Evolutionary conservation across 305 asterid genomes (phyloP), one percentile per base, ranked within the genome.

Genomic region (Solanum hybrid): DNA sequence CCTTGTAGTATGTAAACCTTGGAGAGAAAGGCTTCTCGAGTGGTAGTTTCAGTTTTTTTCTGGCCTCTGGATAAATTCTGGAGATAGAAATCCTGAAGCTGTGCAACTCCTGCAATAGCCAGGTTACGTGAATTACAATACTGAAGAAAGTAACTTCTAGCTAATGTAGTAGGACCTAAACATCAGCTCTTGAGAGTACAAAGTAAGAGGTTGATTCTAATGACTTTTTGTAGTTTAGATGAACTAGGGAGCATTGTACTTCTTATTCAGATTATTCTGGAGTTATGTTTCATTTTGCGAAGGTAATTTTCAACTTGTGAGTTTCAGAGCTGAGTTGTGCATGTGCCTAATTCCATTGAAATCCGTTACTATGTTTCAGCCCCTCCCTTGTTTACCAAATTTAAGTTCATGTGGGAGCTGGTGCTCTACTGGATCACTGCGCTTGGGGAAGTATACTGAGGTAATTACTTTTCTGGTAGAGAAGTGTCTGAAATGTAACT

Each of bases 401-500:
- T 93, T 96, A 89, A 91, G 92, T 91, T 94, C 96, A 85, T 89
- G 69, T 24, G 94, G 91, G 85, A 92, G 85, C 90, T 89, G 92
- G 61, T 91, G 90, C 42, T 79, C 91, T 90, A 92, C 92, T 73
- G 96, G 94, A 91, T 94, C 96, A 89, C 74, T 96, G 77, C 92
- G 91, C 91, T 86, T 97, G 89, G 99, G 99, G 90, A 97, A 96
- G 94, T 97, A 96, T 87, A 94, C 97, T 81, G 96, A 97, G 98
- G 99, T 61, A 61, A 61, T 61, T 61, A 24, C 26, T 57, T 61
- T 61, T 61, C 71, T 61, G 71, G 71, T 61, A 0, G 0, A 61
- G 71, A 61, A 0, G 11, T 57, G 71, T 61, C 71, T 61, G 71
- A 61, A 57, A 61, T 61, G 11, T 61, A 0, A 20, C 26, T 61